Base-by-base conservation (phyloP, 441 rosid genomes). In the Kokia cookei region DNA sequence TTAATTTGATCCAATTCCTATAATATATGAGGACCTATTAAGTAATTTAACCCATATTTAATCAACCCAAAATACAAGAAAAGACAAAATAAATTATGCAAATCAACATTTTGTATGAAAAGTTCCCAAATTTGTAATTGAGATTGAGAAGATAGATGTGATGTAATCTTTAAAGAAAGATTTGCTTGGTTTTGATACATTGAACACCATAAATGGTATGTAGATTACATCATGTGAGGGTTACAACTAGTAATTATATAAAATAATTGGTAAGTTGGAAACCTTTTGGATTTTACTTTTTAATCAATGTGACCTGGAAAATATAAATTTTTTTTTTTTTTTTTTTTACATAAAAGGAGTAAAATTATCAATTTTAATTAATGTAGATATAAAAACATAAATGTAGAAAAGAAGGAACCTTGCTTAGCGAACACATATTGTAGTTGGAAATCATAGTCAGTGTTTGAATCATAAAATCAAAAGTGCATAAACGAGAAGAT, bases 1-100 rank as follows among this genome's bases (percentile, higher is more conserved):
- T 32, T 32, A 32, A 29, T 32, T 32, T 32, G 0, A 32, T 32
- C 7, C 7, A 32, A 32, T 6, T 5, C 4, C 6, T 5, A 32
- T 32, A 5, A 32, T 5, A 32, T 32, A 6, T 32, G 4, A 32
- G 5, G 1, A 32, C 5, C 6, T 32, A 5, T 32, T 4, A 32
- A 32, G 6, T 32, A 32, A 1, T 32, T 32, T 32, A 32, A 32
- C 37, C 35, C 37, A 32, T 32, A 32, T 5, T 32, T 32, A 32
- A 32, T 3, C 13, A 4, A 3, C 51, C 51, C 53, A n/a, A 19
- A 75, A 71, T 59, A 59, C 4, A 66, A 22, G 53, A 54, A 14
- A 57, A 10, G 60, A 78, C 71, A 71, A 72, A 73, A 40, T 47
- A 53, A 67, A 8, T 45, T 15, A 60, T 35, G 47, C 60, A 73